A percentile compares a stretch with the other conserved stretches of the same genome.
phyloP scores from a whole-genome alignment of 108 stramenopile genomes.

The Cyclotella distinguenda region DNA sequence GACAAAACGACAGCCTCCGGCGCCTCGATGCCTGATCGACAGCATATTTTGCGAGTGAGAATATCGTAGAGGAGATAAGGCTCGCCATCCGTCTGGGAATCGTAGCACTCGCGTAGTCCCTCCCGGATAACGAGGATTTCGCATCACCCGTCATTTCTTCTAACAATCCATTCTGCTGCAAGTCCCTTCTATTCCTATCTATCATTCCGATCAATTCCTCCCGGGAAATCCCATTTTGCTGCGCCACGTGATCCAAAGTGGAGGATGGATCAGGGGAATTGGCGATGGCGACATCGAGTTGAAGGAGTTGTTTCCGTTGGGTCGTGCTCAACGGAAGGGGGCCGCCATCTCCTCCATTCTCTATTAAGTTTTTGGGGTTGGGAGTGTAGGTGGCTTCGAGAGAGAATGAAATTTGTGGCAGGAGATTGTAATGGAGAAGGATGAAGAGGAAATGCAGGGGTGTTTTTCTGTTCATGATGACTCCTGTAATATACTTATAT shows the following conservation, averaged over 20 bases:
- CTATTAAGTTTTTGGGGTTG: conserved; percentile 35
- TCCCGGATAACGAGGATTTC: conserved; percentile 28
- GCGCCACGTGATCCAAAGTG: conserved; percentile 65
- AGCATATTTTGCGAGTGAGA: conserved; percentile 44
- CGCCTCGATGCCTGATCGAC: conserved; percentile 35
- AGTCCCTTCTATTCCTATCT: conserved; percentile 61
- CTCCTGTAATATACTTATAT: no score
- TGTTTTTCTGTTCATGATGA: conserved; percentile 4
- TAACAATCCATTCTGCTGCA: conserved; percentile 41
- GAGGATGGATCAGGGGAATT: conserved; percentile 66
- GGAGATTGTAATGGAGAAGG: conserved; percentile 3
- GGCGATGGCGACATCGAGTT: conserved; percentile 65
- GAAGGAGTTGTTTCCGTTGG: conserved; percentile 67
- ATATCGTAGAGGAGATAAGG: conserved; percentile 34
- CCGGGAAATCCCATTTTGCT: conserved; percentile 58
- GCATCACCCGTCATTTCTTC: conserved; percentile 30
- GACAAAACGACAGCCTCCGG: conserved; percentile 54
- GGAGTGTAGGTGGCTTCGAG: conserved; percentile 51
- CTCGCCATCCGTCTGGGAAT: conserved; percentile 47
- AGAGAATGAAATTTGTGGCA: conserved; percentile 1
- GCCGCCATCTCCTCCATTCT: conserved; percentile 40
- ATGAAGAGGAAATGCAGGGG: conserved; percentile 5
- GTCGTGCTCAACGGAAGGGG: conserved; percentile 57
- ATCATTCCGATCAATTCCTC: conserved; percentile 64
- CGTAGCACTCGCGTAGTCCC: conserved; percentile 20